Evolutionary conservation across 768 basidiomycete genomes (phyloP), one percentile per base, ranked within the genome.

Genomic region (Boletus sp.): DNA sequence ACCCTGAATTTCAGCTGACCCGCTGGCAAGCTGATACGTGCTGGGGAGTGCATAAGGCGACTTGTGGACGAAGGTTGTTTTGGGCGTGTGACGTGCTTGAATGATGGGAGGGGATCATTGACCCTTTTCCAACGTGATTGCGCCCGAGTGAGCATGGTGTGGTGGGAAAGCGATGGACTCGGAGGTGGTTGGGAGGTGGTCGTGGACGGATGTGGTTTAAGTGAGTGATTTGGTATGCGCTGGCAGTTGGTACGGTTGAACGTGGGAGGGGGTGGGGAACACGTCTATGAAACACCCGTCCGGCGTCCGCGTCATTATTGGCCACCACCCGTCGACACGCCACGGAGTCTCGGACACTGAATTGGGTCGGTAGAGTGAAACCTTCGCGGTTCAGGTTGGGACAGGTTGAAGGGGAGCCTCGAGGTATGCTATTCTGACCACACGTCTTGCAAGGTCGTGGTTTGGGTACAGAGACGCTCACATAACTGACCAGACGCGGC

Each of bases 261-360:
- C 21, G 50, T 19, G 45, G 49, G 30, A 32, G 39, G 32, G 11
- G 38, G 29, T 49, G 49, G 39, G 35, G 45, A 51, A 51, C 19
- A 48, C 17, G 55, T 42, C 19, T 45, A 39, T 34, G 30, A 34
- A 46, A 15, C 39, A 27, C 15, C 17, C 42, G 42, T 49, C 50
- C 15, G 41, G 11, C 44, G 44, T 21, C 30, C 30, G 46, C 23
- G 47, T 35, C 47, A 25, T 27, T 21, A 52, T 47, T 40, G 51
- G 49, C 27, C 50, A 29, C 34, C 50, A 47, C 11, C 43, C 39
- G 37, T 23, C 33, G 21, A 29, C 27, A 39, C 25, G 66, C 56
- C 66, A 68, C 67, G 67, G 65, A 65, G 67, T 59, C 63, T 62
- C 67, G 67, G 65, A 67, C 64, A 66, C 68, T 68, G 67, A 68